phyloP scores from a whole-genome alignment of 208 protist genomes.

The Herpetomonas tarakana region DNA sequence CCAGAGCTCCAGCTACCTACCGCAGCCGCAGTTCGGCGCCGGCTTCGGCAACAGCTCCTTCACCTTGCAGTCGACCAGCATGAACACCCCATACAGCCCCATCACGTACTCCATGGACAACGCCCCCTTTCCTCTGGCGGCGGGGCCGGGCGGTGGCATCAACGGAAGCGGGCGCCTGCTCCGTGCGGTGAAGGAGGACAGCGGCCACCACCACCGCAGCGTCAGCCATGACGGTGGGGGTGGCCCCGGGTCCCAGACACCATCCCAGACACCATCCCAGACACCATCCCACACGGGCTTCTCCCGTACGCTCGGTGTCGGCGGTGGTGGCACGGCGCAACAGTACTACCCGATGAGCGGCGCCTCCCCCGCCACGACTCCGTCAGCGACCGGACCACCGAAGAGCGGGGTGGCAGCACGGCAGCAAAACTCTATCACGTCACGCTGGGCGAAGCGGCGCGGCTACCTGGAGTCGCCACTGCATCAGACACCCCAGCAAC shows the following conservation, averaged over 20 bases:
- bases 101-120: conserved; percentile 85
- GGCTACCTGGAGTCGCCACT: conserved; percentile 1
- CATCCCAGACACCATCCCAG: too few species aligned
- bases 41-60: conserved; percentile 49
- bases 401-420: background rate
- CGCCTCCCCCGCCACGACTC: too few species aligned
- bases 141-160: conserved; percentile 8
- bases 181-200: background rate
- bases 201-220: background rate
- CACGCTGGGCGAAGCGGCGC: background rate
- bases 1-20: background rate
- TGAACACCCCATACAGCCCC: conserved; percentile 81
- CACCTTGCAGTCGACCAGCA: conserved; percentile 69
- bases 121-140: conserved; percentile 18
- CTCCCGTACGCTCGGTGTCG: background rate
- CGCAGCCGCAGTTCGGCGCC: conserved; percentile 1
- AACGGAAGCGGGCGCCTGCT: background rate
- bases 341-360: background rate
- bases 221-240: background rate
- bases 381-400: too few species aligned
- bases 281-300: conserved; percentile 3
- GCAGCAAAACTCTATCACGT: background rate
- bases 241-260: background rate
- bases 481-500: background rate
- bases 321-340: background rate